Evolutionary conservation across 1,139 yeast genomes (phyloP), one percentile per base, ranked within the genome.

Genomic region (Nakaseomyces bracarensis): DNA sequence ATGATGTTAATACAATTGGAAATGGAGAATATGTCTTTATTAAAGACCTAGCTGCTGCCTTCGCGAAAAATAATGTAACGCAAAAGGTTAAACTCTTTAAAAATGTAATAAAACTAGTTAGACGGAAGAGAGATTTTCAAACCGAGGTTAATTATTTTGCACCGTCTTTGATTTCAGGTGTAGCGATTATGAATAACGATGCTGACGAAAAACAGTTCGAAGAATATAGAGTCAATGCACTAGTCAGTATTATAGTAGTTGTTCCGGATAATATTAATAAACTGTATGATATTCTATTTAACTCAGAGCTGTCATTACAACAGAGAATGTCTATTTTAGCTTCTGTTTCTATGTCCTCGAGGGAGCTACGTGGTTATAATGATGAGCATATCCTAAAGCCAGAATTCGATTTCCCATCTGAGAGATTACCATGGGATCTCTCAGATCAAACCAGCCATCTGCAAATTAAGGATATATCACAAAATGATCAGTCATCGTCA

Each of bases 301-400:
- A 70, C 0, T 81, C 82, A 0, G 91, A 82, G 53, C 72, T 78
- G 43, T 79, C 86, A 0, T 59, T 82, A n/a, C 84, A 78, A 47
- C 81, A 75, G 44, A 58, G 91, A 44, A 67, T 82, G 62, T 60
- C 72, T 34, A 65, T 81, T 3, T 55, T 82, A 10, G 70, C 82
- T 3, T 65, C 79, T 0, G 55, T 79, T 13, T 75, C 84, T 0
- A 61, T 82, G 20, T 67, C 80, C 3, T 77, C 80, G 0, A 62
- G 91, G 48, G 87, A 81, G 48, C 60, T 81, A 6, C 65, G 79
- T 40, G 89, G 89, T 0, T 59, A 68, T 26, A 66, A 71, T 13
- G 89, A 82, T 58, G 49, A 46, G 0, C 58, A 61, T 31, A 56
- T 68, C 4, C 52, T 65, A 10, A 65, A 63, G 18, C 67, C 67